Percentiles rank a stretch among this genome's conserved stretches.
Evolutionary conservation across 257 asterid genomes (phyloP).

Genomic region (Fraxinus cuspidata): DNA sequence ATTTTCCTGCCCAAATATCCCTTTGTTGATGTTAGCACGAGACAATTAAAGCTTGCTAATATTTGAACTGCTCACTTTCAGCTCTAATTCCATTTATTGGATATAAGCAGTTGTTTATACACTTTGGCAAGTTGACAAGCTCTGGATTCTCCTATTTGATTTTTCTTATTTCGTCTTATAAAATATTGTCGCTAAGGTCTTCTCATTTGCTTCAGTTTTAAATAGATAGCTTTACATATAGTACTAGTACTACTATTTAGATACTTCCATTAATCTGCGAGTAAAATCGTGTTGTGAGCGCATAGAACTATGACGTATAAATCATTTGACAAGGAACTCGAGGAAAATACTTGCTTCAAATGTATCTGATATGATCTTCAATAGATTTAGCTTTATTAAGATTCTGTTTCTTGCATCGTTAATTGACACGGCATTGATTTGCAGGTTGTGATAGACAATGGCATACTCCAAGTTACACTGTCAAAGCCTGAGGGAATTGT

Average conservation of each 20-base stretch:
- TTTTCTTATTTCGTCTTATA: too few species aligned
- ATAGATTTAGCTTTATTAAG: not conserved
- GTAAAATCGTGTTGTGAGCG: not conserved
- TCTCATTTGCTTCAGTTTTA: not conserved
- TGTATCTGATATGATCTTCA: not conserved
- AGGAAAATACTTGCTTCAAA: not conserved
- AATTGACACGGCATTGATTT: not conserved
- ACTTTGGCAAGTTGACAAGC: not conserved
- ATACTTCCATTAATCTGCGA: not conserved
- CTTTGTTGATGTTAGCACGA: not conserved
- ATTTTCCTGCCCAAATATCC: not conserved
- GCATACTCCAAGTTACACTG: conserved; percentile 62
- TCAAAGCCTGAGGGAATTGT: conserved; percentile 76
- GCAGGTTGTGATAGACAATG: conserved; percentile 77
- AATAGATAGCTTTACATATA: not conserved
- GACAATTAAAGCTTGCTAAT: not conserved
- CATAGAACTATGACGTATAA: not conserved
- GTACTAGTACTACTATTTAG: not conserved
- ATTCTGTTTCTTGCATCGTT: not conserved
- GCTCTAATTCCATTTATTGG: not conserved
- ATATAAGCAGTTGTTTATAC: not conserved
- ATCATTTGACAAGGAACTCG: not conserved
- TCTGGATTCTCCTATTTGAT: not conserved
- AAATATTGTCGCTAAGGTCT: not conserved
- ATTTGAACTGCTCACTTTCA: not conserved